phyloP scores from a whole-genome alignment of 495 filamentous ascomycete species.

The Penicillium coprophilum region DNA sequence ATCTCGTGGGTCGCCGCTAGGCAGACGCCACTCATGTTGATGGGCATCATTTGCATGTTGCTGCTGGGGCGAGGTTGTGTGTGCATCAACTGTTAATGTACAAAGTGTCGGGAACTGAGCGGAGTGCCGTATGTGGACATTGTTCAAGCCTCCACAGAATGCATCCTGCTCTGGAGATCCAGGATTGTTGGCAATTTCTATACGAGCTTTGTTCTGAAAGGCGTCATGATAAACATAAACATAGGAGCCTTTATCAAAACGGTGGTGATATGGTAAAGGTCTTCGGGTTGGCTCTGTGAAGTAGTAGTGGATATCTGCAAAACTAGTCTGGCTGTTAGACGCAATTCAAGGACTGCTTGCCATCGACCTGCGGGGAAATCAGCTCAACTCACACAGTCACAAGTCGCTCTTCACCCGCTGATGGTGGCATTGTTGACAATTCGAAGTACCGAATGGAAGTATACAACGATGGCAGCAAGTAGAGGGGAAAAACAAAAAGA shows the following conservation, averaged over 20 bases:
- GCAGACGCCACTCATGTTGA: conserved; percentile 73
- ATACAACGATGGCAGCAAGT: background rate
- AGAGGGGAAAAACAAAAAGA: conserved; percentile 2
- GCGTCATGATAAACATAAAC: conserved; percentile 83
- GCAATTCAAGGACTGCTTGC: conserved; percentile 4
- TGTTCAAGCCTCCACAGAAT: conserved; percentile 73
- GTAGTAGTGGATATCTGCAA: conserved; percentile 87
- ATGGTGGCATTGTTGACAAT: conserved; percentile 62
- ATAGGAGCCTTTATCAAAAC: conserved; percentile 88
- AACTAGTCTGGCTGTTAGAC: conserved; percentile 50
- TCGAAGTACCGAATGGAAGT: background rate
- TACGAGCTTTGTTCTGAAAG: conserved; percentile 60
- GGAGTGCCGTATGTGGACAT: conserved; percentile 65
- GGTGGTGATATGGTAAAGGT: conserved; percentile 64
- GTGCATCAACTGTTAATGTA: conserved; percentile 69
- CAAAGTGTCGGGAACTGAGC: conserved; percentile 75
- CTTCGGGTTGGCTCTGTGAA: conserved; percentile 69
- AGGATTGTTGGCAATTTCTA: conserved; percentile 87
- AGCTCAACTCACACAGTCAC: conserved; percentile 68
- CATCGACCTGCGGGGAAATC: conserved; percentile 24
- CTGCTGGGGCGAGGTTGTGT: conserved; percentile 25
- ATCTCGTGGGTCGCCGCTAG: conserved; percentile 65
- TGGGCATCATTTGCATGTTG: conserved; percentile 38
- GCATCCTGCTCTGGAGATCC: conserved; percentile 87
- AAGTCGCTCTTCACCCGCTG: conserved; percentile 73